A percentile compares a stretch with the other conserved stretches of the same genome.
phyloP scores from a whole-genome alignment of 208 protist genomes.

The Balamuthia mandrillaris region DNA sequence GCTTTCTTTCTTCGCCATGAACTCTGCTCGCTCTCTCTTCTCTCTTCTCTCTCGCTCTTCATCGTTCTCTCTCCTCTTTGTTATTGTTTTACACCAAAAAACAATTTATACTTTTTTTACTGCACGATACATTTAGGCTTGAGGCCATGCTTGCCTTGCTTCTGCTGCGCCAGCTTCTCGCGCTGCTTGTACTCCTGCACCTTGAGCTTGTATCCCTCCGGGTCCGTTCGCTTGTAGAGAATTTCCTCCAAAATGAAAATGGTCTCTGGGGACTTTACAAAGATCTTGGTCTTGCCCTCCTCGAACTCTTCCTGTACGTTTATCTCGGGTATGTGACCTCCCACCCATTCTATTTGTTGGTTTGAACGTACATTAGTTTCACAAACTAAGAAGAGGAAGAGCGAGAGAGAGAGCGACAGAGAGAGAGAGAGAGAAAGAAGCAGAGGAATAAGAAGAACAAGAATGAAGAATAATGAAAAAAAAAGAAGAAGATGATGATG shows the following conservation, averaged over 20 bases:
- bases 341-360: constrained; percentile 29
- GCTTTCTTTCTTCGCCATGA: no score
- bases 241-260: constrained; percentile 82
- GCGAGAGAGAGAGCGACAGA: no score
- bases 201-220: constrained; percentile 58
- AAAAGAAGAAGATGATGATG: not conserved
- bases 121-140: constrained; percentile 58
- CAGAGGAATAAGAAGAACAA: not conserved
- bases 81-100: no score
- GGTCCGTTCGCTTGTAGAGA: constrained; percentile 68
- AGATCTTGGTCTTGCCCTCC: constrained; percentile 87
- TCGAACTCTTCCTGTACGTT: constrained; percentile 66
- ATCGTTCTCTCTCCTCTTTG: no score
- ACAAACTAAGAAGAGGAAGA: constrained; percentile 63
- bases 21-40: no score
- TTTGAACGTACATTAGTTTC: constrained; percentile 44
- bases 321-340: not conserved
- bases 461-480: not conserved
- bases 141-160: constrained; percentile 40
- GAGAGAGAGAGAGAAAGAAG: no score
- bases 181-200: constrained; percentile 55
- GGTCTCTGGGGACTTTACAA: constrained; percentile 84
- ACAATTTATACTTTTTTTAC: no score
- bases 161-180: constrained; percentile 49
- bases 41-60: no score